A percentile compares a stretch with the other conserved stretches of the same genome.
Evolutionary conservation across 2,329 filamentous ascomycete genomes (phyloP).

Genomic region (Colletotrichum shisoi): DNA sequence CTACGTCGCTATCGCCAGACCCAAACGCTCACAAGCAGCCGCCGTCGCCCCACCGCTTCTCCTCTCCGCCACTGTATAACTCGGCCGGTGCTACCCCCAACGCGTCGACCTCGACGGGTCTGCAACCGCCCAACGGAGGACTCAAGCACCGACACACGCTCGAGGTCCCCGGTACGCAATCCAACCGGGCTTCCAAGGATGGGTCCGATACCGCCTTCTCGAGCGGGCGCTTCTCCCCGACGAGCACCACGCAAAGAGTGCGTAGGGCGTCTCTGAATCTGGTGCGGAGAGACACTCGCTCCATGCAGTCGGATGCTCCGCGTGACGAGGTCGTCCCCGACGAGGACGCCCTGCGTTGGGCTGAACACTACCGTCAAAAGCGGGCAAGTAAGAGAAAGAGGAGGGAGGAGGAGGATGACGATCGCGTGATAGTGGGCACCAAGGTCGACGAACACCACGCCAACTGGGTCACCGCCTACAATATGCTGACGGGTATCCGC

Average conservation of each 20-base stretch:
- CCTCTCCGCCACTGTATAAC: conserved; percentile 68
- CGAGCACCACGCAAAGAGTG: conserved; percentile 59
- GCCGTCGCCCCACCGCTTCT: conserved; percentile 64
- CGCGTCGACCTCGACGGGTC: conserved; percentile 57
- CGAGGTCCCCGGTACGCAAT: conserved; percentile 77
- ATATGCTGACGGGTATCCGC: conserved; percentile 98
- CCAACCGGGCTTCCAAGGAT: conserved; percentile 76
- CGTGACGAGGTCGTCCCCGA: conserved; percentile 85
- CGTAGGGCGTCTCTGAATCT: conserved; percentile 86
- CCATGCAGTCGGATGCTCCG: conserved; percentile 82
- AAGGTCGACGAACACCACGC: conserved; percentile 97
- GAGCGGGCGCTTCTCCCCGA: conserved; percentile 83
- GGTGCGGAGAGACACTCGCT: conserved; percentile 80
- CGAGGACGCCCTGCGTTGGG: conserved; percentile 90
- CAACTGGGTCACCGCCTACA: conserved; percentile 98
- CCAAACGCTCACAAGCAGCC: conserved; percentile 39
- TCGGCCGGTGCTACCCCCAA: conserved; percentile 49
- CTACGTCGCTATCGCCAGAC: conserved; percentile 39
- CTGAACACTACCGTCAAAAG: conserved; percentile 91
- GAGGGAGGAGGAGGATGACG: conserved; percentile 88
- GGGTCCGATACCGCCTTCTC: conserved; percentile 70
- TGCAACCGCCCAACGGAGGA: conserved; percentile 63
- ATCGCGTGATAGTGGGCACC: conserved; percentile 92
- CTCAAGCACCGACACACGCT: conserved; percentile 86
- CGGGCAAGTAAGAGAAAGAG: conserved; percentile 84